Percentiles rank a stretch among this genome's conserved stretches.
phyloP scores from a whole-genome alignment of 768 basidiomycete species.

The Suillus bovinus region DNA sequence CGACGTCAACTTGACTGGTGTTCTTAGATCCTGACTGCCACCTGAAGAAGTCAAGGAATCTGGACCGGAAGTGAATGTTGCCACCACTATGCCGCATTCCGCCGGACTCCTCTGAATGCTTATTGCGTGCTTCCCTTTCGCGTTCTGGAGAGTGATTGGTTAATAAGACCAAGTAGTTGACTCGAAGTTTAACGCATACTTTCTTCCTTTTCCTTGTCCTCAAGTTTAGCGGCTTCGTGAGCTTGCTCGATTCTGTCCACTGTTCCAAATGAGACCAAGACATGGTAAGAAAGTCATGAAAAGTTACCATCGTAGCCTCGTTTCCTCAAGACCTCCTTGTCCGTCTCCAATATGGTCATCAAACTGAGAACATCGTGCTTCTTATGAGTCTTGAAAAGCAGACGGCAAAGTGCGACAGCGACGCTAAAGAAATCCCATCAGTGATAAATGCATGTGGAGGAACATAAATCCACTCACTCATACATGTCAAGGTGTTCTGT shows the following conservation, averaged over 20 bases:
- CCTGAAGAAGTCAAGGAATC: neutral
- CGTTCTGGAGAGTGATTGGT: neutral
- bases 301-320: slow-evolving; percentile 76
- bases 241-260: slow-evolving; percentile 1
- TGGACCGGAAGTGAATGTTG: neutral
- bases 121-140: neutral
- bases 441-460: neutral
- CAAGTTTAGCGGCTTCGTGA: neutral
- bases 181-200: neutral
- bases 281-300: neutral
- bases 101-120: neutral
- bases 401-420: slow-evolving; percentile 73
- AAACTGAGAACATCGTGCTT: slow-evolving; percentile 84
- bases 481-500: slow-evolving; percentile 52
- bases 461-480: slow-evolving; percentile 71
- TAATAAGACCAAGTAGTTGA: neutral
- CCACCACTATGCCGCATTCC: neutral
- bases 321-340: slow-evolving; percentile 70
- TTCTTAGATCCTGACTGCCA: neutral
- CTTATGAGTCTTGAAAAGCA: slow-evolving; percentile 72
- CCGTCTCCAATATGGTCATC: slow-evolving; percentile 88
- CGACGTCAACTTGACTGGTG: neutral
- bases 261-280: neutral
- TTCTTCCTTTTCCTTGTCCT: slow-evolving; percentile 1
- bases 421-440: slow-evolving; percentile 49